Evolutionary conservation across 305 asterid species (phyloP).

Genomic region (Ruellia speciosa): DNA sequence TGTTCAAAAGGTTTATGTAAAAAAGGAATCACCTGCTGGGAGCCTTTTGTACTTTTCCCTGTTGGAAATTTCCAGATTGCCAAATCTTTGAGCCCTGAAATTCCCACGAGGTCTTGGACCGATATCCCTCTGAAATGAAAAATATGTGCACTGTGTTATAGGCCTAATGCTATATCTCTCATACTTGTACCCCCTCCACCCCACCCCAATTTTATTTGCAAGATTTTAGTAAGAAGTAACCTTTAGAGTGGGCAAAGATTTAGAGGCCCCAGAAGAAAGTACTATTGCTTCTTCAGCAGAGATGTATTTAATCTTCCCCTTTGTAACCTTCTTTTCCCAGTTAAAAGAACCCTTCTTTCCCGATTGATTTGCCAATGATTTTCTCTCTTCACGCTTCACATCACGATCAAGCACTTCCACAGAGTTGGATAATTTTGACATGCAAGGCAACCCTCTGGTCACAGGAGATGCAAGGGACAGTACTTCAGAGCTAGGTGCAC

Average conservation of each 20-base stretch:
- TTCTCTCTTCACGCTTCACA: neutral
- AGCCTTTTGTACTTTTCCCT: neutral
- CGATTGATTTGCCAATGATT: neutral
- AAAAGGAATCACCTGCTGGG: slow-evolving; percentile 24
- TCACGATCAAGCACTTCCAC: neutral
- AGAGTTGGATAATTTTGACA: neutral
- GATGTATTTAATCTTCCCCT: slow-evolving; percentile 25
- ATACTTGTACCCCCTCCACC: neutral
- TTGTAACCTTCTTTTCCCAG: slow-evolving; percentile 28
- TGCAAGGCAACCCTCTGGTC: neutral
- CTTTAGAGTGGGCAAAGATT: slow-evolving; percentile 5
- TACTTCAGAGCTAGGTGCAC: slow-evolving; percentile 9
- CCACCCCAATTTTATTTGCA: slow-evolving; percentile 12
- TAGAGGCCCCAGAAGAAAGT: slow-evolving; percentile 25
- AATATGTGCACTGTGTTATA: slow-evolving; percentile 11
- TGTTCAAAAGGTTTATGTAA: neutral
- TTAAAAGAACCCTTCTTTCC: neutral
- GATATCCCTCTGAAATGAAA: slow-evolving; percentile 3
- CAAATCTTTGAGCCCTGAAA: slow-evolving; percentile 20
- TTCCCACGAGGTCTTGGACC: slow-evolving; percentile 17
- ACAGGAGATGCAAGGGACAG: neutral
- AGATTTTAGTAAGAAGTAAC: slow-evolving; percentile 15
- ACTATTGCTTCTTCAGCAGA: slow-evolving; percentile 26
- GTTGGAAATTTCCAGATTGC: slow-evolving; percentile 10
- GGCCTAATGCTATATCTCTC: slow-evolving; percentile 14